Evolutionary conservation across 2,329 filamentous ascomycete genomes (phyloP).

Genomic region (Talaromyces sp.): DNA sequence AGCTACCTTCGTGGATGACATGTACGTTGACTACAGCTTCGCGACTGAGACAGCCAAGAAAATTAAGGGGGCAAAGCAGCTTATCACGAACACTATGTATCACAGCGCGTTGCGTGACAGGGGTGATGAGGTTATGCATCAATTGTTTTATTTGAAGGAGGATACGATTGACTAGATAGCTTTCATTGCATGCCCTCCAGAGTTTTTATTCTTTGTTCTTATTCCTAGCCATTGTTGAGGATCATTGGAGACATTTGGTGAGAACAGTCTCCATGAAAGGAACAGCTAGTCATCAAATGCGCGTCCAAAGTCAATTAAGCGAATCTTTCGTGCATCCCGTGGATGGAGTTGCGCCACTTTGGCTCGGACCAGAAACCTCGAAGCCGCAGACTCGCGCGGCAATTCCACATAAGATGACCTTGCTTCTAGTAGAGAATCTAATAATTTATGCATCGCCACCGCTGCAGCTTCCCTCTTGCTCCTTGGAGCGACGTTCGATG

Average conservation of each 20-base stretch:
- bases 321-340: conserved; percentile 50
- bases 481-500: conserved; percentile 23
- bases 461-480: conserved; percentile 49
- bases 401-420: conserved; percentile 49
- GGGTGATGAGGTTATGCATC: conserved; percentile 70
- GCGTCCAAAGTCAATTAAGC: conserved; percentile 53
- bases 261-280: not conserved
- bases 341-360: conserved; percentile 57
- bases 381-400: conserved; percentile 49
- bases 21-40: conserved; percentile 81
- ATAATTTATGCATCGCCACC: conserved; percentile 45
- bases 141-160: conserved; percentile 74
- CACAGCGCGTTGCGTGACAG: conserved; percentile 75
- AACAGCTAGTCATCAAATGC: conserved; percentile 28
- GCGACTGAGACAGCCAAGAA: conserved; percentile 68
- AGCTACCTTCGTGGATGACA: conserved; percentile 78
- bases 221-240: not conserved
- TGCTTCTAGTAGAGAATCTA: conserved; percentile 47
- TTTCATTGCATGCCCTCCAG: not conserved
- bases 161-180: conserved; percentile 54
- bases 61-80: conserved; percentile 74
- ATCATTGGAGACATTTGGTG: not conserved
- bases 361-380: conserved; percentile 52
- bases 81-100: conserved; percentile 81
- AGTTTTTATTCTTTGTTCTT: no score